Conservation (phyloP, 306 rosid genomes). For the Psophocarpus tetragonolobus region DNA sequence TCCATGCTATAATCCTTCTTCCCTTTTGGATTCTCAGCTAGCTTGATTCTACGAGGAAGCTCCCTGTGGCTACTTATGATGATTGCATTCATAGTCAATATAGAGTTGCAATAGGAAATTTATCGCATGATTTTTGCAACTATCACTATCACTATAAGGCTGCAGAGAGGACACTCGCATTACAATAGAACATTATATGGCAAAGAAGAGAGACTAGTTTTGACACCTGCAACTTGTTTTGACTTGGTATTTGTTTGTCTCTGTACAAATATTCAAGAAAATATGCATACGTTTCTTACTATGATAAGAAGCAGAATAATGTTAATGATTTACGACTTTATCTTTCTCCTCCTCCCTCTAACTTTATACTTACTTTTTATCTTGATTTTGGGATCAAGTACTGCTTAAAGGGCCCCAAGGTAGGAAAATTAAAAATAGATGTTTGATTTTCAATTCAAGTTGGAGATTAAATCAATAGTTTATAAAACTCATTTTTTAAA, state of each 20-base stretch:
- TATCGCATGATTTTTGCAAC: neutral
- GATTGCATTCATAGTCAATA: conserved; percentile 27
- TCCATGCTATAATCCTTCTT: neutral
- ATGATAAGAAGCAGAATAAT: neutral
- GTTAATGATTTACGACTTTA: neutral
- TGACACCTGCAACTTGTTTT: neutral
- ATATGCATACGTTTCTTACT: neutral
- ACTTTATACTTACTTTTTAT: neutral
- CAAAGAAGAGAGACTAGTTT: neutral
- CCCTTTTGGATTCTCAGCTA: conserved; percentile 36
- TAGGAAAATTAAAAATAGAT: neutral
- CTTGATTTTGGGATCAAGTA: neutral
- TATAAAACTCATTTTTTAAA: too few species aligned
- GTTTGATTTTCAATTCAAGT: too few species aligned
- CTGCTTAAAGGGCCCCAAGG: neutral
- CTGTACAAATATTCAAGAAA: neutral
- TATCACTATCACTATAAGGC: neutral
- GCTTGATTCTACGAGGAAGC: conserved; percentile 33
- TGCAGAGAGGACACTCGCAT: neutral
- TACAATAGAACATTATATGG: neutral
- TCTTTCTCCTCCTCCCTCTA: neutral
- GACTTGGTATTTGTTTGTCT: neutral
- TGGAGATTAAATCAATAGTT: too few species aligned
- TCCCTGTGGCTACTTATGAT: conserved; percentile 31
- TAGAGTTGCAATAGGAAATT: conserved; percentile 28